Evolutionary conservation across 2,329 filamentous ascomycete genomes (phyloP), one percentile per base, ranked within the genome.

Genomic region (Penicillium crustosum): DNA sequence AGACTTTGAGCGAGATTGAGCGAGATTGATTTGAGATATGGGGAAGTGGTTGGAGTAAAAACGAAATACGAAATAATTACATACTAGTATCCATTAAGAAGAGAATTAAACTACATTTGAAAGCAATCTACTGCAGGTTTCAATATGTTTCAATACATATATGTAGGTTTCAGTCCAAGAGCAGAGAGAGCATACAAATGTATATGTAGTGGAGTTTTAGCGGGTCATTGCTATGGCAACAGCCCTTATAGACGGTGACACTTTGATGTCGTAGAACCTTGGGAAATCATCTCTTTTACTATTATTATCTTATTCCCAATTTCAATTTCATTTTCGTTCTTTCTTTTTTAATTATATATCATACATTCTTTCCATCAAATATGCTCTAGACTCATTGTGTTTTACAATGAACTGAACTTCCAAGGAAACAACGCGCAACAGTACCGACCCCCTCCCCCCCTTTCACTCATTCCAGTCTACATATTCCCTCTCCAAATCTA

Each of bases 381-480:
- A 49, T 49, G 50, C 19, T 27, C 15, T 27, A 31, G 42, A 9
- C 39, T 36, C 19, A 31, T 51, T 25, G 19, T 45, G 39, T 45
- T 45, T 45, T 44, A 35, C 43, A 51, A 49, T 58, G 45, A 53
- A 58, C 58, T 60, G 38, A 57, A 55, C 35, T 29, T 53, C n/a
- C 27, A 54, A 48, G 58, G 52, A 59, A 62, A 57, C 49, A 53
- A 61, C 58, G 49, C 59, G 49, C 62, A 61, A 66, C 65, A 61
- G 65, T 67, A 67, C 56, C 57, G 39, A 59, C 48, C 60, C 61
- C 61, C 53, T 7, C 29, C 48, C 25, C 53, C 36, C 49, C 42
- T 60, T 55, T 35, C 42, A 55, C 59, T 55, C 49, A 50, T 44
- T 60, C 49, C 38, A n/a, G 23, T 53, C 61, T 51, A 55, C 56